A percentile compares a stretch with the other conserved stretches of the same genome.
These are phyloP conservation scores for Suhomyces sp. DNA, from an alignment of 805 yeast genomes.

Conservation along the genomic window DNA sequence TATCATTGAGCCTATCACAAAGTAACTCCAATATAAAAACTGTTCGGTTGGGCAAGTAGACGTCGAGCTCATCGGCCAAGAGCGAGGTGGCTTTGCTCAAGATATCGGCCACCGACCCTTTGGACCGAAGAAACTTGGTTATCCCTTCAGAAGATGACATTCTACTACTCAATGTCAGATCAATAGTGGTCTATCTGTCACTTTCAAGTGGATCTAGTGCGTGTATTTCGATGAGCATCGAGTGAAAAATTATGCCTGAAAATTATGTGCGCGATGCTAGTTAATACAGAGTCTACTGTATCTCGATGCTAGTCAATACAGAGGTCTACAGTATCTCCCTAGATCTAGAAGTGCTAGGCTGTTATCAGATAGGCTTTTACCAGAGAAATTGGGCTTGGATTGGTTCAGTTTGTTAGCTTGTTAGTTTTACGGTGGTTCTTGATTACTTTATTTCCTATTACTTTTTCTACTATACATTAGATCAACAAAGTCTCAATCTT, in stretches of 20 bases:
- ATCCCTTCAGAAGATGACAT: conserved; percentile 35
- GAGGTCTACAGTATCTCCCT: no score
- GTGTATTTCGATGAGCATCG: not conserved
- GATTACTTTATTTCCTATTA: not conserved
- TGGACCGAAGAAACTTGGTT: conserved; percentile 58
- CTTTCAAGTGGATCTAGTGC: not conserved
- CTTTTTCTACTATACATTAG: conserved; percentile 30
- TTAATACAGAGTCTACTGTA: not conserved
- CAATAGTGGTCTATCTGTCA: not conserved
- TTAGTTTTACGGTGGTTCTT: not conserved
- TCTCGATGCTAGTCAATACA: not conserved
- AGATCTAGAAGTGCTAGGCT: no score
- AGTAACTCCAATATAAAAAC: conserved; percentile 57
- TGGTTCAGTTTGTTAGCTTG: no score
- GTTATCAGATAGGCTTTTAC: no score
- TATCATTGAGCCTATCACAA: conserved; percentile 59
- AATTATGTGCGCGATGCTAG: not conserved
- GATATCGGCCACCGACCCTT: conserved; percentile 44
- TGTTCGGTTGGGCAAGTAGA: conserved; percentile 54
- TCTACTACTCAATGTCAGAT: not conserved
- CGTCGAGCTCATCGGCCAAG: conserved; percentile 28
- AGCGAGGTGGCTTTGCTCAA: conserved; percentile 29
- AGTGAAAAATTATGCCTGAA: not conserved
- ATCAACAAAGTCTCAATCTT: conserved; percentile 97
- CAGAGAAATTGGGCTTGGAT: no score